Base-by-base conservation (phyloP, 805 yeast species). In the Kuraishia molischiana region DNA sequence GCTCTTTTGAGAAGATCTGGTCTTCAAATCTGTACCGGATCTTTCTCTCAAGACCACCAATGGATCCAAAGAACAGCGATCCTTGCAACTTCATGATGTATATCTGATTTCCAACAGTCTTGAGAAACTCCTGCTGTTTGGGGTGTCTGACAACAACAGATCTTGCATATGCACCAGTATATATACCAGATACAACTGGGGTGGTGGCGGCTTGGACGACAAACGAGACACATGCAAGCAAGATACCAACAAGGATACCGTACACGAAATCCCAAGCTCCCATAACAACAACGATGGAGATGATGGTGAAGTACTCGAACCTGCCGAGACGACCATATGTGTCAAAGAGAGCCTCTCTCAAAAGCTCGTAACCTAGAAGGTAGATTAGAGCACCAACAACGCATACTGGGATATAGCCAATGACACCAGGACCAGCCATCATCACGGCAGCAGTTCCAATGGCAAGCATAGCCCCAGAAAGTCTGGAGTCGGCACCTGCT, bases 351-450 rank as follows among this genome's bases (percentile, higher is more conserved):
- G 97, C 85, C 57, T 92, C 98, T 39, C 81, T 77, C 46, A 92
- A 56, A 38, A 92, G 64, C 55, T 92, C 98, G 53, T 90, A 84
- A 2, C 98, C 98, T 35, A 92, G 66, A 41, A 92, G 61, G 58
- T 83, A 92, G 45, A 92, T 92, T 41, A 92, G 71, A 0, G 96
- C 76, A 0, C 97, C 97, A 19, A 92, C 98, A 29, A 92, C 97
- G 62, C 95, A 84, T 13, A 92, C 85, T 0, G 98, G 98, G 35
- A 92, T 92, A 52, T 66, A 85, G 0, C 96, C 95, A 51, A 92
- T 85, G n/a, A 90, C 79, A 1, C 72, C 83, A 0, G 97, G 97
- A 0, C 98, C 98, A 6, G 79, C 74, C 20, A 83, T 51, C 95
- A 92, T 83, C 8, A 92, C 79, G 2, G 69, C 71, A 17, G 73